Evolutionary conservation across 768 basidiomycete genomes (phyloP), one percentile per base, ranked within the genome.

Genomic region (Hygrophoropsis aurantiaca): DNA sequence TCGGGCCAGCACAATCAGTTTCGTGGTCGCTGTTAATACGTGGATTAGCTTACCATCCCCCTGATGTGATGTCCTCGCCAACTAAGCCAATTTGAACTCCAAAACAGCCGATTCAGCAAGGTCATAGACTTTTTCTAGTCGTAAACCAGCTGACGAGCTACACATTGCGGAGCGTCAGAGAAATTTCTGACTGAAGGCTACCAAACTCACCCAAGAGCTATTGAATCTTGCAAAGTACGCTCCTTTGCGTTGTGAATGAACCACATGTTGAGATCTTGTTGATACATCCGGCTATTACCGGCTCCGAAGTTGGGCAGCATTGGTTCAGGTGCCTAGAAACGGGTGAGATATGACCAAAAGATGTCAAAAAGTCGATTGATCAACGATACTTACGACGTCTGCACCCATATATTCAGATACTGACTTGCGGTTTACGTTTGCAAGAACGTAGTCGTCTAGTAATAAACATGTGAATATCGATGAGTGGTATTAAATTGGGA

Each of bases 191-290:
- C 36, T 7, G 11, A 25, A 5, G 11, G 32, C 15, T 18, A 38
- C 6, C 8, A 20, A 48, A n/a, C 57, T 44, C 26, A 54, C 53
- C 68, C 72, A 4, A 77, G 48, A 1, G 64, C 47, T 8, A 71
- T 63, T 40, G 70, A 74, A 4, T 76, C 69, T 2, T 67, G 50
- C 11, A 78, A 40, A 0, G 68, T 71, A 5, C 78, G 70, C 48
- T 78, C 76, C 51, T 71, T 65, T 6, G 65, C 56, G 40, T 79
- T 76, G 11, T 72, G 55, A 11, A 65, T 20, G 15, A 58, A 36
- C 69, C 75, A 70, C 77, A 79, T 76, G 42, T 67, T 69, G 34
- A 79, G 39, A 46, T 80, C 78, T 40, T 70, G 69, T 25, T 72
- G 58, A 49, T 78, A 78, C 23, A 61, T 60, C 5, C 69, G 58